Percentiles rank a stretch among this genome's conserved stretches.
Conservation (phyloP, 75 land plant genomes). For the Sequoia sempervirens region DNA sequence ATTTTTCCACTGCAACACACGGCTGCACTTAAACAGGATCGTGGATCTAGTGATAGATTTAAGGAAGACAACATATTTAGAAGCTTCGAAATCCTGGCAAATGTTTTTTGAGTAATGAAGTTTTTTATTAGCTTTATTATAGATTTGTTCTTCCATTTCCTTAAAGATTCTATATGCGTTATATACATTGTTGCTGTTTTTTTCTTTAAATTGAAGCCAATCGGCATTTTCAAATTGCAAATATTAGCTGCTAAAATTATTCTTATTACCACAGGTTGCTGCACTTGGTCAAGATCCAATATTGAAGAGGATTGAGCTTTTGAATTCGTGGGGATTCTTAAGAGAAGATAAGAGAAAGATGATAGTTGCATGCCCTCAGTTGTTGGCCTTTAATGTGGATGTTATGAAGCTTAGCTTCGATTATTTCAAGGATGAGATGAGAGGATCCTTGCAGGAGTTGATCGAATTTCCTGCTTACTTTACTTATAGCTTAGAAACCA, state of each 20-base stretch:
- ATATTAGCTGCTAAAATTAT: not conserved
- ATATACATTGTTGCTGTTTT: no score
- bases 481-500: slow-evolving; percentile 73
- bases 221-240: not conserved
- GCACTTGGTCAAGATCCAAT: slow-evolving; percentile 37
- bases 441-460: slow-evolving; percentile 58
- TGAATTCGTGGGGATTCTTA: slow-evolving; percentile 55
- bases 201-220: not conserved
- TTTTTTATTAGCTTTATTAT: not conserved
- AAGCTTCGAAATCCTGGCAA: not conserved
- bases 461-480: slow-evolving; percentile 82
- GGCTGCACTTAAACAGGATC: no score
- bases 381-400: slow-evolving; percentile 73
- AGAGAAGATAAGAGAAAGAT: slow-evolving; percentile 57
- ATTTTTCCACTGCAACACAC: no score
- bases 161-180: not conserved
- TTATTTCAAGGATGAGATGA: slow-evolving; percentile 60
- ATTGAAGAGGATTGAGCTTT: slow-evolving; percentile 56
- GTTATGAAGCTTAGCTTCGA: slow-evolving; percentile 62
- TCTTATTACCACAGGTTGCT: slow-evolving; percentile 37
- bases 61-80: not conserved
- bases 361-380: slow-evolving; percentile 77
- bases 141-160: not conserved
- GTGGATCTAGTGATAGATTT: not conserved
- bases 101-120: not conserved